phyloP scores from a whole-genome alignment of 2,329 filamentous ascomycete species.

The Colletotrichum tamarilloi region DNA sequence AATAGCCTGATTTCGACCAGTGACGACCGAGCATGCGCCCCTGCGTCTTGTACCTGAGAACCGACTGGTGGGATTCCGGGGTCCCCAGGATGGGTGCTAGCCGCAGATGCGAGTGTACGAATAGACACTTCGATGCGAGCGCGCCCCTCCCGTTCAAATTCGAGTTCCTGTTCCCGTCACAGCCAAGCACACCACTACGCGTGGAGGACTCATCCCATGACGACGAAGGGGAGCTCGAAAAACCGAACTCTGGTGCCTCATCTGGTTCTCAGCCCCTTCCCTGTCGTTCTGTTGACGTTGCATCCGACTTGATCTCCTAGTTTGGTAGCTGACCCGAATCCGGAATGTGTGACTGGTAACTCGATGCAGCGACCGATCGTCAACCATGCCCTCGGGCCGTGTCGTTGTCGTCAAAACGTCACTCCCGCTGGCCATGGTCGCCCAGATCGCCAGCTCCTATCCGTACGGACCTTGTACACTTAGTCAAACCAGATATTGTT shows the following conservation, averaged over 20 bases:
- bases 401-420: neutral
- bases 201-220: neutral
- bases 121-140: slow-evolving; percentile 4
- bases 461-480: neutral
- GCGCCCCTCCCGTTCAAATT: neutral
- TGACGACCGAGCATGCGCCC: slow-evolving; percentile 6
- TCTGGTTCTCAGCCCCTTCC: neutral
- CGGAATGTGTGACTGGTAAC: neutral
- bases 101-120: slow-evolving; percentile 12
- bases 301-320: neutral
- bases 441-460: neutral
- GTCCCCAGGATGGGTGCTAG: slow-evolving; percentile 24
- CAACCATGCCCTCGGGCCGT: neutral
- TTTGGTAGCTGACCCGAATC: slow-evolving; percentile 2
- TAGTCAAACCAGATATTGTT: neutral
- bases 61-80: slow-evolving; percentile 32
- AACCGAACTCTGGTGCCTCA: neutral
- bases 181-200: neutral
- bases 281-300: slow-evolving; percentile 8
- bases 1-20: slow-evolving; percentile 29
- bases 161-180: neutral
- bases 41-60: slow-evolving; percentile 9
- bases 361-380: slow-evolving; percentile 2
- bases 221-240: neutral
- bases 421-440: slow-evolving; percentile 1